These are phyloP conservation scores for Hyaloraphidium curvatum DNA, from an alignment of 192 early-diverging fungal genomes.

Conservation along the genomic window DNA sequence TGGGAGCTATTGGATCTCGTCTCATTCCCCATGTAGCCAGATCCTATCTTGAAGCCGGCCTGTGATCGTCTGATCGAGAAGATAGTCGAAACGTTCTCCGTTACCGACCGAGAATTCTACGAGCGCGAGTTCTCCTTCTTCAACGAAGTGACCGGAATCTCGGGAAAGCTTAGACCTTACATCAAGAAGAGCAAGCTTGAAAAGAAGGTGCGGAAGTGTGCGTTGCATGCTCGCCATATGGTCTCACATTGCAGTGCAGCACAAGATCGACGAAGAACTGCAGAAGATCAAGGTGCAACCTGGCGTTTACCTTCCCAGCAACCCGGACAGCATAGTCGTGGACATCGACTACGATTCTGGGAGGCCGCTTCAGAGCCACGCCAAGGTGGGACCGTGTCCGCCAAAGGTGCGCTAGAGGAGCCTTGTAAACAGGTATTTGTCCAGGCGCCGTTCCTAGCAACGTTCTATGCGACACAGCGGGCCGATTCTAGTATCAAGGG, in stretches of 20 bases:
- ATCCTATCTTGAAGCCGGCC: slow-evolving; percentile 61
- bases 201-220: slow-evolving; percentile 48
- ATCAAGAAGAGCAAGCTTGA: slow-evolving; percentile 76
- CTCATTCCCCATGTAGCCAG: slow-evolving; percentile 36
- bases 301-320: slow-evolving; percentile 93
- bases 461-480: slow-evolving; percentile 56
- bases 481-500: slow-evolving; percentile 15
- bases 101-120: slow-evolving; percentile 74
- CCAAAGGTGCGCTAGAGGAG: not conserved
- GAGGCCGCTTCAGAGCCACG: slow-evolving; percentile 85
- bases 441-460: slow-evolving; percentile 94
- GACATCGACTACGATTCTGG: slow-evolving; percentile 92
- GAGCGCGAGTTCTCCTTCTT: slow-evolving; percentile 96
- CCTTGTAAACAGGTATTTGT: not conserved
- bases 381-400: slow-evolving; percentile 38
- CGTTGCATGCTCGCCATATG: not conserved
- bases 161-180: slow-evolving; percentile 86
- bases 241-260: slow-evolving; percentile 13
- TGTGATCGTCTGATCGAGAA: slow-evolving; percentile 72
- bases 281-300: slow-evolving; percentile 81
- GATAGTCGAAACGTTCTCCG: slow-evolving; percentile 63
- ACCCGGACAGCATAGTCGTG: slow-evolving; percentile 83
- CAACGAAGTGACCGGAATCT: slow-evolving; percentile 85
- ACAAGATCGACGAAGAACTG: slow-evolving; percentile 97
- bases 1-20: too few relatives aligned